Evolutionary conservation across 1,284 basidiomycete genomes (phyloP).

Genomic region (Ganoderma boninense): DNA sequence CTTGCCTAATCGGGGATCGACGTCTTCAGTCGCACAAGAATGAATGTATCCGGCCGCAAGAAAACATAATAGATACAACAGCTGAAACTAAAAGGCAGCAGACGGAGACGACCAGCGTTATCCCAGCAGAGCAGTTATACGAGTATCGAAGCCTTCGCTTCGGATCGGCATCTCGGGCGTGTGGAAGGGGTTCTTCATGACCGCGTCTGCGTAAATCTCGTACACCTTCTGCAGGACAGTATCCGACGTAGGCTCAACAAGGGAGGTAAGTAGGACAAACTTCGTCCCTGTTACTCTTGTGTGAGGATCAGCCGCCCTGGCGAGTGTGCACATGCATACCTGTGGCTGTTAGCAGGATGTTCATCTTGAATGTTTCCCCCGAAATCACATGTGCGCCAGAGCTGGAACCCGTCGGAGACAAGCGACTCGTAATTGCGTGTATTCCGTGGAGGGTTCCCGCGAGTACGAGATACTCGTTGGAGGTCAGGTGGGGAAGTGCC

Average conservation of each 20-base stretch:
- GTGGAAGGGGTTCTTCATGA: constrained; percentile 99
- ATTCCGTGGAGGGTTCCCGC: constrained; percentile 98
- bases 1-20: constrained; percentile 16
- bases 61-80: neutral
- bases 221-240: constrained; percentile 83
- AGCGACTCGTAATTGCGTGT: constrained; percentile 94
- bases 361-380: constrained; percentile 93
- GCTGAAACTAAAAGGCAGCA: neutral
- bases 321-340: constrained; percentile 59
- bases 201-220: constrained; percentile 91
- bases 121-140: constrained; percentile 69
- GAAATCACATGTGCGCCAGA: constrained; percentile 95
- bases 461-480: constrained; percentile 98
- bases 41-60: no score
- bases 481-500: constrained; percentile 85
- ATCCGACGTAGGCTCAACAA: constrained; percentile 80
- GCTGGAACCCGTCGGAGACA: constrained; percentile 85
- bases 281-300: constrained; percentile 80
- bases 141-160: constrained; percentile 86
- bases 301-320: neutral
- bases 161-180: constrained; percentile 99
- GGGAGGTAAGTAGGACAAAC: constrained; percentile 90
- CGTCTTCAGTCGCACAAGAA: neutral
- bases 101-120: neutral
- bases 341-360: constrained; percentile 90